Percentiles rank a stretch among this genome's conserved stretches.
These are phyloP conservation scores for Quercus alba DNA, from an alignment of 306 rosid species.

Conservation along the genomic window DNA sequence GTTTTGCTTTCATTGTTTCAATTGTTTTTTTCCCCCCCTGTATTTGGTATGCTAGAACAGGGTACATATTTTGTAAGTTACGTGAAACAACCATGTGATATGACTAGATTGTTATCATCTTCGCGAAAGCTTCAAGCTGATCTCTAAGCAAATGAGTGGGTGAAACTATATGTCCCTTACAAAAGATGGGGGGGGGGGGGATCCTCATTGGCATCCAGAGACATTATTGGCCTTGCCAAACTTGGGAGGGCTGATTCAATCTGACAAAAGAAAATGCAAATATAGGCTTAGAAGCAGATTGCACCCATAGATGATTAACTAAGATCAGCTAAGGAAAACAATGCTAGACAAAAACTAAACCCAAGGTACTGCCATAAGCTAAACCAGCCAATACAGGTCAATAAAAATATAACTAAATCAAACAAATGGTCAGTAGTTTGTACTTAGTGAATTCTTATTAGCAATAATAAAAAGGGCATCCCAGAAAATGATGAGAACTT, in stretches of 20 bases:
- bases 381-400: not conserved
- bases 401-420: not conserved
- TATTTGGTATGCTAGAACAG: no score
- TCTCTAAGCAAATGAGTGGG: no score
- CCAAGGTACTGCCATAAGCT: not conserved
- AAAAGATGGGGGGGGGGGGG: no score
- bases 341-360: not conserved
- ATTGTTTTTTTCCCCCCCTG: no score
- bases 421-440: not conserved
- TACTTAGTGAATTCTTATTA: not conserved
- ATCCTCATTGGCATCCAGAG: conserved; percentile 97
- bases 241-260: conserved; percentile 97
- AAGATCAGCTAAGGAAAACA: not conserved
- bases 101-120: no score
- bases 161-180: no score
- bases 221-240: conserved; percentile 96
- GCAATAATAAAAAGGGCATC: not conserved
- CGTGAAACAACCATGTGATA: no score
- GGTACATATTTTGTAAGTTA: no score
- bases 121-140: no score
- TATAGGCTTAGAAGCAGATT: conserved; percentile 10
- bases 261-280: conserved; percentile 38
- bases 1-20: no score
- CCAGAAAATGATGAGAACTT: not conserved
- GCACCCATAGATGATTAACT: not conserved